Evolutionary conservation across 2,329 filamentous ascomycete species (phyloP).

Genomic region (Talaromyces funiculosus): DNA sequence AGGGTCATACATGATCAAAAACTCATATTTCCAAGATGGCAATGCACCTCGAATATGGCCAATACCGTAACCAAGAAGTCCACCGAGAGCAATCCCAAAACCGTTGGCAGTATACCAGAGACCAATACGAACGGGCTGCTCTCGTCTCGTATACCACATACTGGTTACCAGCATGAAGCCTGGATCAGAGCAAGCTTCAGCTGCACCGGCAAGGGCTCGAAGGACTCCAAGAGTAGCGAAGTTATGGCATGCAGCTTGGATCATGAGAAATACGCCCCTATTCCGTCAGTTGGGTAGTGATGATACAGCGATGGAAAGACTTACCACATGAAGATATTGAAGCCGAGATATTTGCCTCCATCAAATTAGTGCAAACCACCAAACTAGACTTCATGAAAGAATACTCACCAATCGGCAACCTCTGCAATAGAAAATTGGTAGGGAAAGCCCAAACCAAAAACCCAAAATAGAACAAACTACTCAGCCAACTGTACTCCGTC

Average conservation of each 20-base stretch:
- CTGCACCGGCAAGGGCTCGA: slow-evolving; percentile 52
- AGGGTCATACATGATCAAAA: slow-evolving; percentile 51
- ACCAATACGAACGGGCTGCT: slow-evolving; percentile 58
- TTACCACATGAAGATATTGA: slow-evolving; percentile 54
- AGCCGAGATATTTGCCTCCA: slow-evolving; percentile 48
- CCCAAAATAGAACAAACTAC: slow-evolving; percentile 52
- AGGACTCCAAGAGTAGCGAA: slow-evolving; percentile 53
- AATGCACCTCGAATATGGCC: slow-evolving; percentile 54
- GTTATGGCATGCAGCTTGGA: slow-evolving; percentile 50
- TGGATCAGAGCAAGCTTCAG: slow-evolving; percentile 55
- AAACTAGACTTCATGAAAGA: neutral
- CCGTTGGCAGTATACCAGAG: slow-evolving; percentile 58
- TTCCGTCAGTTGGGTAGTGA: neutral
- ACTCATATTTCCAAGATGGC: slow-evolving; percentile 62
- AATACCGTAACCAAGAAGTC: slow-evolving; percentile 54
- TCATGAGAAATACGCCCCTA: slow-evolving; percentile 47
- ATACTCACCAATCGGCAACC: slow-evolving; percentile 44
- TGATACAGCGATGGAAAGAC: neutral
- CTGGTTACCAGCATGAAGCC: slow-evolving; percentile 60
- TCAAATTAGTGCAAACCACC: neutral
- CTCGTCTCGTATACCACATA: slow-evolving; percentile 60
- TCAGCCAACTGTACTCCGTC: slow-evolving; percentile 54
- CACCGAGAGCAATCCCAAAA: slow-evolving; percentile 54
- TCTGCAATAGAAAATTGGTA: slow-evolving; percentile 50
- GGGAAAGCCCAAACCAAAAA: slow-evolving; percentile 52